Evolutionary conservation across 2,329 filamentous ascomycete genomes (phyloP).

Genomic region (Alternaria atra): DNA sequence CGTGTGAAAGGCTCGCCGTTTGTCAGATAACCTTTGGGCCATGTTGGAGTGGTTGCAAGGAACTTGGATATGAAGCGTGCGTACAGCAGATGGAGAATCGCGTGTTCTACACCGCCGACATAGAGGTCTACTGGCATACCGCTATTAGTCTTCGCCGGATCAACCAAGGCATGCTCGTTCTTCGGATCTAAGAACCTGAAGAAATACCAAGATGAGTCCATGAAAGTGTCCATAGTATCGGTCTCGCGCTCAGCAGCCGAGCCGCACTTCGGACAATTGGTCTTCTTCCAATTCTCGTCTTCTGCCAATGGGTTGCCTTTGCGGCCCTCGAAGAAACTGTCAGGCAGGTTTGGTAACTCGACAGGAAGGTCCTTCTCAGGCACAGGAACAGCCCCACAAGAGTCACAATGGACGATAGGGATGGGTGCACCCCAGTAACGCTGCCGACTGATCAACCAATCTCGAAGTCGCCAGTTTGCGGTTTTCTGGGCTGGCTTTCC

Average conservation of each 20-base stretch:
- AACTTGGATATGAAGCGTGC: conserved; percentile 92
- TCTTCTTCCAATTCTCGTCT: conserved; percentile 77
- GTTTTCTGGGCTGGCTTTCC: conserved; percentile 68
- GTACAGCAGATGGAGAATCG: conserved; percentile 88
- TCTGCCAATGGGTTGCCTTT: conserved; percentile 80
- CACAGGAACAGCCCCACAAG: conserved; percentile 82
- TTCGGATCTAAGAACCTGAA: conserved; percentile 78
- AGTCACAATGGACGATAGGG: conserved; percentile 81
- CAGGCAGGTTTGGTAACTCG: conserved; percentile 72
- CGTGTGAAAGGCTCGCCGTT: conserved; percentile 79
- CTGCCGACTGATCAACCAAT: conserved; percentile 93
- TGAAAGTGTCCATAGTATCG: conserved; percentile 96
- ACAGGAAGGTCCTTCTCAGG: conserved; percentile 81
- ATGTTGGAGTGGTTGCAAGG: conserved; percentile 66
- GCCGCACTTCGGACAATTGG: conserved; percentile 76
- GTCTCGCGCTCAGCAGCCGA: conserved; percentile 80
- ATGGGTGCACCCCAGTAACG: conserved; percentile 93
- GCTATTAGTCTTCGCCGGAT: conserved; percentile 63
- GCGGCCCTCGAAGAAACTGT: conserved; percentile 73
- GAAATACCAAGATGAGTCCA: conserved; percentile 95
- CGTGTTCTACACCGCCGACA: conserved; percentile 88
- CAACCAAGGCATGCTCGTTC: conserved; percentile 70
- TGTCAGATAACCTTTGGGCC: conserved; percentile 46
- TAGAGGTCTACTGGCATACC: conserved; percentile 85
- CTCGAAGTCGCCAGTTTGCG: conserved; percentile 81